Conservation (phyloP, 2,329 filamentous ascomycete species). For the Chaetomium globosum region DNA sequence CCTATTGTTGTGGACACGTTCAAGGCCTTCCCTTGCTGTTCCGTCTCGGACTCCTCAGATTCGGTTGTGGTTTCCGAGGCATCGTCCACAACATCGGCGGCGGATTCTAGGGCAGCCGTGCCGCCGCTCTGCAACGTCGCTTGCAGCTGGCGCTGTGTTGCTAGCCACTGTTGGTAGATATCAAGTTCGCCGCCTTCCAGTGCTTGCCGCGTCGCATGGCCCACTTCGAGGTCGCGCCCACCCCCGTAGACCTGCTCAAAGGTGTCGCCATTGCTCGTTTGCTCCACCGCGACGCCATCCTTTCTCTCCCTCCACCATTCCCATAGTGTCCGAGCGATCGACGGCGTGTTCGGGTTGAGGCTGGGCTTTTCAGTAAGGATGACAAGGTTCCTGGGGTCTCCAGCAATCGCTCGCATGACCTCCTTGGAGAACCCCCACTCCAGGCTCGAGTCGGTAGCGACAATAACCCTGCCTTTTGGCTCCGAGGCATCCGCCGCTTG, state of each 20-base stretch:
- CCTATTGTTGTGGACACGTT: constrained; percentile 85
- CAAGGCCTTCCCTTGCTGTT: constrained; percentile 87
- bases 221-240: constrained; percentile 63
- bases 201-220: constrained; percentile 63
- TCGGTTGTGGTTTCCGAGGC: constrained; percentile 82
- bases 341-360: constrained; percentile 51
- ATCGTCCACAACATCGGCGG: constrained; percentile 77
- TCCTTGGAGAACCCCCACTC: constrained; percentile 96
- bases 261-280: constrained; percentile 56
- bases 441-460: constrained; percentile 85
- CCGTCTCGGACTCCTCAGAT: constrained; percentile 84
- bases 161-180: constrained; percentile 89
- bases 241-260: constrained; percentile 69
- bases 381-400: constrained; percentile 78
- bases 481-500: constrained; percentile 48
- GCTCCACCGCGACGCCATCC: constrained; percentile 64
- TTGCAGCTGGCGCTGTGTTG: constrained; percentile 83
- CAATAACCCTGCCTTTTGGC: constrained; percentile 69
- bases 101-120: constrained; percentile 67
- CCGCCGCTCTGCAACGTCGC: constrained; percentile 74
- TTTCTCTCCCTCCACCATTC: constrained; percentile 72
- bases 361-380: constrained; percentile 78
- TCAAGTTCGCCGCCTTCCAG: constrained; percentile 75
- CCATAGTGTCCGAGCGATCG: constrained; percentile 76
- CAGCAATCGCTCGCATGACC: constrained; percentile 71